These are phyloP conservation scores for Dryas integrifolia DNA, from an alignment of 331 rosid species.

Conservation along the genomic window DNA sequence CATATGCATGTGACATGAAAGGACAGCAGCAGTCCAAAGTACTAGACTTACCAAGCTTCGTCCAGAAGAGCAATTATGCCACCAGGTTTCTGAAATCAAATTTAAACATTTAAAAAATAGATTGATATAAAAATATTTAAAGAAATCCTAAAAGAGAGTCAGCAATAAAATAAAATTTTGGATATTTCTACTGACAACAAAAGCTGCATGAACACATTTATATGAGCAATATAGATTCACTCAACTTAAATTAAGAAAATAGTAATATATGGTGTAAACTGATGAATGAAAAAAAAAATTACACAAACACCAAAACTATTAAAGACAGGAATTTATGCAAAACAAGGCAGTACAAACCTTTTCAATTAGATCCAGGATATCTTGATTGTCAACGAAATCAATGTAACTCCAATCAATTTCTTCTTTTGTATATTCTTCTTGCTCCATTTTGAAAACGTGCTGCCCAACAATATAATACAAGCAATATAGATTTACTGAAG, in stretches of 20 bases:
- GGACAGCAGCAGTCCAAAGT: slow-evolving; percentile 7
- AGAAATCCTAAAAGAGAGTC: not conserved
- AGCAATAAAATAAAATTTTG: not conserved
- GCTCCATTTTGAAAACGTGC: slow-evolving; percentile 99
- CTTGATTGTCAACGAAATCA: slow-evolving; percentile 98
- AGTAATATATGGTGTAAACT: not conserved
- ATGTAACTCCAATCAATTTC: slow-evolving; percentile 99
- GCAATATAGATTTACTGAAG: slow-evolving; percentile 15
- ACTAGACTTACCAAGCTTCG: slow-evolving; percentile 85
- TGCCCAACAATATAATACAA: slow-evolving; percentile 39
- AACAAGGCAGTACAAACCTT: slow-evolving; percentile 57
- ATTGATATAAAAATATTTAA: slow-evolving; percentile 11
- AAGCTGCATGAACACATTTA: not conserved
- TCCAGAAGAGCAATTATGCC: slow-evolving; percentile 97
- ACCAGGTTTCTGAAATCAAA: slow-evolving; percentile 89
- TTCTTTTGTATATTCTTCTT: slow-evolving; percentile 98
- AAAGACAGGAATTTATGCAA: slow-evolving; percentile 10
- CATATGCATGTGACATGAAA: slow-evolving; percentile 5
- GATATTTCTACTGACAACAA: not conserved
- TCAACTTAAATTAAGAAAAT: not conserved
- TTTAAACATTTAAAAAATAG: not conserved
- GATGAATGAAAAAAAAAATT: not conserved
- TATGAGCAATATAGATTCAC: not conserved
- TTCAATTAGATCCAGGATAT: slow-evolving; percentile 91
- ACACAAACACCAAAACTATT: not conserved